Conservation (phyloP, 2,329 filamentous ascomycete genomes). For the Escovopsis weberi region DNA sequence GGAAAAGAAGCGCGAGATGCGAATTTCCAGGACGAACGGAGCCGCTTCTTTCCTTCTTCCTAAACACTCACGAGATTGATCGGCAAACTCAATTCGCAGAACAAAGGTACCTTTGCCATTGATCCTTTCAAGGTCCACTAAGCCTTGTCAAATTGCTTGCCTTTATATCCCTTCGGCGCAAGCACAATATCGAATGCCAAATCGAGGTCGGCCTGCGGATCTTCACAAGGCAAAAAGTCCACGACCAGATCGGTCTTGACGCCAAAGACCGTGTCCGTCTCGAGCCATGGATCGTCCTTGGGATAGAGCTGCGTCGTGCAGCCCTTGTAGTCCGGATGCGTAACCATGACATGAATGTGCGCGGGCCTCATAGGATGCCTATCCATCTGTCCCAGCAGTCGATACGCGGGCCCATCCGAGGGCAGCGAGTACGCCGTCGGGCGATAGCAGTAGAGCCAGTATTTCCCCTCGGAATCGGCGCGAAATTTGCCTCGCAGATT, state of each 20-base stretch:
- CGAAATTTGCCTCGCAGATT: constrained; percentile 67
- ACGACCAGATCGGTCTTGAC: constrained; percentile 38
- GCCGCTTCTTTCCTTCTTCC: too few species aligned
- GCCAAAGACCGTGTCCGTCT: constrained; percentile 31
- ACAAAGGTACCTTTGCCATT: too few species aligned
- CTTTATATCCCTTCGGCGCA: constrained; percentile 31
- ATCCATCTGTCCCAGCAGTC: constrained; percentile 30
- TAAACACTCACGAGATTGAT: too few species aligned
- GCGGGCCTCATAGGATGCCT: constrained; percentile 34
- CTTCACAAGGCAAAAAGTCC: constrained; percentile 31
- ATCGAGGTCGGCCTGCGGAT: constrained; percentile 22
- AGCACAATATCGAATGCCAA: constrained; percentile 29
- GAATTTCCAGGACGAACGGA: too few species aligned
- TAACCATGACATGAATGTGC: constrained; percentile 39
- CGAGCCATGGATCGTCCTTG: constrained; percentile 48
- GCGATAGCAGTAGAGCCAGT: constrained; percentile 61
- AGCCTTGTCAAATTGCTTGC: constrained; percentile 12
- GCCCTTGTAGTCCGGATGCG: constrained; percentile 52
- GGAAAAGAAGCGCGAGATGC: too few species aligned
- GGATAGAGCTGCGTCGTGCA: constrained; percentile 68
- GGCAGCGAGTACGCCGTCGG: constrained; percentile 61
- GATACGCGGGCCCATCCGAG: constrained; percentile 38
- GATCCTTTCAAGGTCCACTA: too few species aligned
- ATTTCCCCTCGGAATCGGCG: constrained; percentile 54
- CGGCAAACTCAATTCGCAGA: too few species aligned